Percentiles rank a stretch among this genome's conserved stretches.
Evolutionary conservation across 306 rosid genomes (phyloP).

Genomic region (Prinsepia uniflora): DNA sequence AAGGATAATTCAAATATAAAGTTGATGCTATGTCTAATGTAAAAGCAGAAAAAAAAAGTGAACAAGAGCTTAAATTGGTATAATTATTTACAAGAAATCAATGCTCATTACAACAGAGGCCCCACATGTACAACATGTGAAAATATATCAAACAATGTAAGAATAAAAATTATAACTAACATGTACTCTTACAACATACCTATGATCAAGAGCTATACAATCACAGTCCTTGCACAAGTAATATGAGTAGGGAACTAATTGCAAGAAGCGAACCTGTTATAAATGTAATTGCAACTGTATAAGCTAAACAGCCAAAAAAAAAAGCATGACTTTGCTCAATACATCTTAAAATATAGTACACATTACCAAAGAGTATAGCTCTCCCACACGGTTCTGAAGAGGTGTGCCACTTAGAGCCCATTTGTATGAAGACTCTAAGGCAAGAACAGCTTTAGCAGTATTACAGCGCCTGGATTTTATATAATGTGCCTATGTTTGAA

Average conservation of each 20-base stretch:
- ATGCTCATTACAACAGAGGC: neutral
- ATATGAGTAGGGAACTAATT: constrained; percentile 69
- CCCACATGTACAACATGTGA: neutral
- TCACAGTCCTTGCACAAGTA: constrained; percentile 93
- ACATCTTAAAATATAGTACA: neutral
- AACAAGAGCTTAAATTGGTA: neutral
- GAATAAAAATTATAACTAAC: constrained; percentile 7
- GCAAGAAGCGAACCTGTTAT: constrained; percentile 77
- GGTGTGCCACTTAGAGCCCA: constrained; percentile 99
- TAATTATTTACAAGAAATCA: neutral
- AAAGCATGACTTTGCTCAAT: constrained; percentile 3
- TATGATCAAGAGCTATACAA: constrained; percentile 72
- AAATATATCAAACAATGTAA: neutral
- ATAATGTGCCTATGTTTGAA: constrained; percentile 60
- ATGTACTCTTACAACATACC: constrained; percentile 41
- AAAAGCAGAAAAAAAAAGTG: neutral
- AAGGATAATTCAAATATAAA: neutral
- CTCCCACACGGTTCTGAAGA: constrained; percentile 77
- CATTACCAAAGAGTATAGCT: constrained; percentile 78
- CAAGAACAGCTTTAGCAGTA: constrained; percentile 82
- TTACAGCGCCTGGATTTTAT: constrained; percentile 64
- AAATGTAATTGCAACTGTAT: constrained; percentile 27
- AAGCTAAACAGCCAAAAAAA: constrained; percentile 19
- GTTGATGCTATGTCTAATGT: neutral
- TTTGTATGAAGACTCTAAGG: constrained; percentile 68